Percentiles rank a stretch among this genome's conserved stretches.
Evolutionary conservation across 2,329 filamentous ascomycete species (phyloP).

Genomic region (Pyrenochaeta sp.): DNA sequence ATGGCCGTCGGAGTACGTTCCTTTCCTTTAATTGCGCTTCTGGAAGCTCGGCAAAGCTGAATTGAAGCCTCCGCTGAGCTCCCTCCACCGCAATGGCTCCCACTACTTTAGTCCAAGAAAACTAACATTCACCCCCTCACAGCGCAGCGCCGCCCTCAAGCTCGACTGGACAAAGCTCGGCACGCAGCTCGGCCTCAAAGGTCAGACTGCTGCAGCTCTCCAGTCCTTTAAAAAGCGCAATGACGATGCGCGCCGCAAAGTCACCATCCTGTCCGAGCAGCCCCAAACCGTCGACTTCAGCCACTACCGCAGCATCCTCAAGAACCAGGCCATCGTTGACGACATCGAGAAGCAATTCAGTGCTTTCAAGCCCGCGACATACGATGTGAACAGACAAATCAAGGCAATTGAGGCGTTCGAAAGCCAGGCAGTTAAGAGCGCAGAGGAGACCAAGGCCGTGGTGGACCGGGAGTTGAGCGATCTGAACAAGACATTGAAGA

Average conservation of each 20-base stretch:
- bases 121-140: constrained; percentile 47
- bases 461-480: constrained; percentile 95
- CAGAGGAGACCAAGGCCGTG: constrained; percentile 94
- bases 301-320: constrained; percentile 89
- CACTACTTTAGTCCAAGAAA: constrained; percentile 29
- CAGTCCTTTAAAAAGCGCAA: constrained; percentile 99
- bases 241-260: constrained; percentile 95
- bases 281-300: constrained; percentile 90
- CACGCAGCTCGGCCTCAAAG: constrained; percentile 93
- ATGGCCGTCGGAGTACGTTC: constrained; percentile 56
- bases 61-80: constrained; percentile 42
- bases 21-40: constrained; percentile 16
- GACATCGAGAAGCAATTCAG: constrained; percentile 97
- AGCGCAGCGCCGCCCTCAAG: constrained; percentile 99
- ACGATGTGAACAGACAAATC: constrained; percentile 92
- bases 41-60: constrained; percentile 33
- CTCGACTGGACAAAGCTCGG: constrained; percentile 98
- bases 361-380: constrained; percentile 88
- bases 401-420: constrained; percentile 99
- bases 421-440: constrained; percentile 95
- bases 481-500: constrained; percentile 91
- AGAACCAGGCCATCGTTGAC: constrained; percentile 94
- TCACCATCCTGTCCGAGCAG: constrained; percentile 83
- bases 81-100: constrained; percentile 37
- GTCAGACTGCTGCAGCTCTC: constrained; percentile 89